Percentiles rank a stretch among this genome's conserved stretches.
Conservation (phyloP, 805 yeast genomes). For the Schizosaccharomyces pombe region DNA sequence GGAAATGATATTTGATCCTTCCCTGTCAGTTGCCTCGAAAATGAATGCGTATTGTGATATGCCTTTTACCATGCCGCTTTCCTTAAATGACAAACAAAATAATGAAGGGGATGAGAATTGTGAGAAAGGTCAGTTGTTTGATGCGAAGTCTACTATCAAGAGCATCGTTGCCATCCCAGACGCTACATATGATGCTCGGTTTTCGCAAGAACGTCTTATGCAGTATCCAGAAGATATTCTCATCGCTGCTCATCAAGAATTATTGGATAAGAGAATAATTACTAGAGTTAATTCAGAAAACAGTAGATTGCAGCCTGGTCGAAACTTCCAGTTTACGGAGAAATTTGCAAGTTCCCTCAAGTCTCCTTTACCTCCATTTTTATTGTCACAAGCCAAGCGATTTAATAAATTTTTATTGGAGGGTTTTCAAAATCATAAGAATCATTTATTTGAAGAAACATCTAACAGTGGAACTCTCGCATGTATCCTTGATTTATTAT, state of each 20-base stretch:
- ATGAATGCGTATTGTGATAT: background rate
- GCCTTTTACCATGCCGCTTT: background rate
- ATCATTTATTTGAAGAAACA: background rate
- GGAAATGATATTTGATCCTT: background rate
- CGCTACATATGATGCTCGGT: background rate
- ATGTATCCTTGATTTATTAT: background rate
- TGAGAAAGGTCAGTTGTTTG: background rate
- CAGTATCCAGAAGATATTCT: background rate
- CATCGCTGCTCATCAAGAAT: background rate
- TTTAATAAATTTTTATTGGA: background rate
- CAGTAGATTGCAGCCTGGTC: background rate
- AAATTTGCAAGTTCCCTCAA: background rate
- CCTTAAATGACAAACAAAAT: background rate
- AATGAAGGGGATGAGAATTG: background rate
- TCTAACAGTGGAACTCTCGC: background rate
- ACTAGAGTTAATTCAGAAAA: background rate
- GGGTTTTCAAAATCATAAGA: background rate
- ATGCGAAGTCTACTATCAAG: background rate
- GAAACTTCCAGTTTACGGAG: slow-evolving; percentile 1
- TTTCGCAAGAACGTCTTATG: background rate
- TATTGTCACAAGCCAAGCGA: background rate
- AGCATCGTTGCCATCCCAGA: slow-evolving; percentile 2
- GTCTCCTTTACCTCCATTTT: background rate
- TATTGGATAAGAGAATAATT: background rate
- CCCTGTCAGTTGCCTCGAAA: background rate